phyloP scores from a whole-genome alignment of 371 early-diverging fungal species.

The Rhizomucor pusillus region DNA sequence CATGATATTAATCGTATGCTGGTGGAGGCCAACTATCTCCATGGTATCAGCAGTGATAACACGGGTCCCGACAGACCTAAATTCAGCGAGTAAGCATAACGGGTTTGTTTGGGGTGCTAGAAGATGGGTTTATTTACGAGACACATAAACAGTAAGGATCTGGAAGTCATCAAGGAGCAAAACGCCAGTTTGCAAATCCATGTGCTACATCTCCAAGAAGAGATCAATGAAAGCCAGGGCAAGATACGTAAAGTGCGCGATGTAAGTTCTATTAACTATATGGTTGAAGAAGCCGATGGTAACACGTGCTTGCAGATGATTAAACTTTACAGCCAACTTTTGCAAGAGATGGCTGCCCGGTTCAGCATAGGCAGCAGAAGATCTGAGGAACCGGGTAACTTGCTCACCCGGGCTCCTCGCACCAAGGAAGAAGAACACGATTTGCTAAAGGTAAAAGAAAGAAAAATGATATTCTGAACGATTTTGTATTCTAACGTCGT shows the following conservation, averaged over 20 bases:
- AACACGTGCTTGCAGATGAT: constrained; percentile 32
- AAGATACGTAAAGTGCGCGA: constrained; percentile 78
- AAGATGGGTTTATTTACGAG: not conserved
- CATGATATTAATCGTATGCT: constrained; percentile 70
- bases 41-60: constrained; percentile 41
- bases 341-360: constrained; percentile 45
- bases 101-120: too few species aligned
- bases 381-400: constrained; percentile 25
- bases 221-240: constrained; percentile 67
- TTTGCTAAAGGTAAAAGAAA: constrained; percentile 50
- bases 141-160: constrained; percentile 24
- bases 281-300: too few species aligned
- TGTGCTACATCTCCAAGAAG: constrained; percentile 63
- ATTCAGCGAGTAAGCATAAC: constrained; percentile 38
- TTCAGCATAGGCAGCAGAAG: constrained; percentile 22
- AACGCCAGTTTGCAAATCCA: constrained; percentile 57
- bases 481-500: constrained; percentile 9
- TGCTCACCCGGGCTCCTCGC: constrained; percentile 24
- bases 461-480: not conserved
- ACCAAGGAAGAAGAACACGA: constrained; percentile 76
- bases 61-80: constrained; percentile 26
- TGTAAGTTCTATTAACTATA: too few species aligned
- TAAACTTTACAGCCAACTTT: constrained; percentile 58
- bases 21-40: constrained; percentile 56
- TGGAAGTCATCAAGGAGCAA: constrained; percentile 61